Conservation (phyloP, 2,329 filamentous ascomycete species). For the Stachybotrys elegans region DNA sequence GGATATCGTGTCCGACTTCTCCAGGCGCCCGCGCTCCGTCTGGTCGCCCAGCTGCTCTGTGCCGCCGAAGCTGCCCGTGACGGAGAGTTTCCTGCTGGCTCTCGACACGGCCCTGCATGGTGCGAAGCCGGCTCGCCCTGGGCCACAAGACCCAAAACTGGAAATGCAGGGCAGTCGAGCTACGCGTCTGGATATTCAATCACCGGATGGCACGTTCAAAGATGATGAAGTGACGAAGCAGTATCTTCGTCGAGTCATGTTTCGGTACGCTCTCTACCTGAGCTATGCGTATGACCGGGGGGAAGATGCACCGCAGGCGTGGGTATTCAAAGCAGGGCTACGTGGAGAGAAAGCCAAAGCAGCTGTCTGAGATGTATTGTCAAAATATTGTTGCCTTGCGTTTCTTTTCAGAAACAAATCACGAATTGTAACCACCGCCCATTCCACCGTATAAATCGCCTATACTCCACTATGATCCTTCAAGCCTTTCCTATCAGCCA, state of each 20-base stretch:
- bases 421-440: too few species aligned
- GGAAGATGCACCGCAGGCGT: constrained; percentile 21
- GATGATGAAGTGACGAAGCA: constrained; percentile 17
- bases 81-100: constrained; percentile 25
- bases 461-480: too few species aligned
- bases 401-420: too few species aligned
- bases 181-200: too few species aligned
- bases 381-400: too few species aligned
- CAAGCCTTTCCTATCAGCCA: too few species aligned
- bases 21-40: constrained; percentile 18
- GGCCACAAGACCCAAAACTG: too few species aligned
- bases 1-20: constrained; percentile 15
- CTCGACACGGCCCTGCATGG: constrained; percentile 22
- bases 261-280: constrained; percentile 29
- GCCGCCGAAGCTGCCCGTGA: constrained; percentile 20
- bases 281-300: constrained; percentile 23
- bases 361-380: too few species aligned
- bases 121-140: too few species aligned
- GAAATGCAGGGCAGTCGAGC: too few species aligned
- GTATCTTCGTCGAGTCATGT: constrained; percentile 20
- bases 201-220: constrained; percentile 14
- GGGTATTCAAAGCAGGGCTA: constrained; percentile 28
- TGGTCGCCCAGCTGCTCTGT: constrained; percentile 31
- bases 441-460: too few species aligned
- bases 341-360: too few species aligned